phyloP scores from a whole-genome alignment of 495 filamentous ascomycete genomes.

The Halenospora varia region DNA sequence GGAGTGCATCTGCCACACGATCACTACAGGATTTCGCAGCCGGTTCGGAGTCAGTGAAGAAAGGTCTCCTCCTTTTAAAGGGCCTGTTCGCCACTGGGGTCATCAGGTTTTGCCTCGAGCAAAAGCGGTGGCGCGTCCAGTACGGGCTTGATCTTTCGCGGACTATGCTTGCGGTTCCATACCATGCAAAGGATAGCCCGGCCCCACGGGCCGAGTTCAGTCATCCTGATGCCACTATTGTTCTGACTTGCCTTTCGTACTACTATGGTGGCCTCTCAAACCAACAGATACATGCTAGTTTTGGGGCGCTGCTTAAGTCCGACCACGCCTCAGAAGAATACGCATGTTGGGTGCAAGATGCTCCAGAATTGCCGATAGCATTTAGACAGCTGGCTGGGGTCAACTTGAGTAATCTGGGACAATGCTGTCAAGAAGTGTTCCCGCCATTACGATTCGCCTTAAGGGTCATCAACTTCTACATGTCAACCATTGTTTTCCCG shows the following conservation, averaged over 20 bases:
- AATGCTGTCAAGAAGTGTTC: constrained; percentile 41
- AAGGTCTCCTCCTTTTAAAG: constrained; percentile 49
- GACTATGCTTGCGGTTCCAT: constrained; percentile 65
- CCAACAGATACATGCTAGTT: constrained; percentile 44
- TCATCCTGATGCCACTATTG: constrained; percentile 66
- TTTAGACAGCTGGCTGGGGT: constrained; percentile 49
- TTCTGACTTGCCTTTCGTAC: constrained; percentile 64
- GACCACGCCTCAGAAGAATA: constrained; percentile 57
- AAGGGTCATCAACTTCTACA: constrained; percentile 56
- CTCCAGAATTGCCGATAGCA: constrained; percentile 29
- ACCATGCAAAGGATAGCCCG: constrained; percentile 64
- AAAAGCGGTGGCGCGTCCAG: constrained; percentile 65
- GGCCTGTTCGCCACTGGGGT: constrained; percentile 58
- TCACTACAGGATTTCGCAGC: too few species aligned
- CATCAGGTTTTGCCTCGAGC: constrained; percentile 46
- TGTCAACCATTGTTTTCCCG: constrained; percentile 59
- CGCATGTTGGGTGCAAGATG: constrained; percentile 43
- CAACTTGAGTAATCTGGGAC: constrained; percentile 52
- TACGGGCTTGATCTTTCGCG: constrained; percentile 53
- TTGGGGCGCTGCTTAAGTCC: constrained; percentile 46
- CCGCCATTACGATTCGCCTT: constrained; percentile 49
- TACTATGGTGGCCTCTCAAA: constrained; percentile 61
- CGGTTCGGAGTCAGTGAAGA: constrained; percentile 27
- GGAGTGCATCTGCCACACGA: too few species aligned
- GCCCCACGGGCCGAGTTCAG: constrained; percentile 64